A percentile compares a stretch with the other conserved stretches of the same genome.
phyloP scores from a whole-genome alignment of 148 eudicot genomes.

The Camellia sinensis region DNA sequence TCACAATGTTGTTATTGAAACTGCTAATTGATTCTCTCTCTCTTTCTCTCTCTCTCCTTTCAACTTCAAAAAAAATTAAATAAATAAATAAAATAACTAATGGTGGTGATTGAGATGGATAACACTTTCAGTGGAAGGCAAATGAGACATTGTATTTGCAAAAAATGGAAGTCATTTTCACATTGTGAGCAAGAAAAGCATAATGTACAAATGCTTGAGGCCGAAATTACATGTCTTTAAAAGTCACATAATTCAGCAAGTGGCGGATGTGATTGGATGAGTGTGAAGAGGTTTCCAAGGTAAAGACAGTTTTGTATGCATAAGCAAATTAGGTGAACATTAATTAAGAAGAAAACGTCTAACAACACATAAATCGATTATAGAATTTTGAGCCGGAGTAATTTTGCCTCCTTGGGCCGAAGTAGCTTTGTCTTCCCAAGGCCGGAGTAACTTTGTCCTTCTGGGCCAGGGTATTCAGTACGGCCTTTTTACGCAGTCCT shows the following conservation, averaged over 20 bases:
- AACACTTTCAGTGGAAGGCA: not conserved
- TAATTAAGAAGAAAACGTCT: too few species aligned
- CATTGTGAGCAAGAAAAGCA: not conserved
- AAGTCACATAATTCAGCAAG: not conserved
- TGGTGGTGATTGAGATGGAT: slow-evolving; percentile 10
- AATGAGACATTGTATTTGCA: not conserved
- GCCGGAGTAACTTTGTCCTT: too few species aligned
- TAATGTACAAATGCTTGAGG: not conserved
- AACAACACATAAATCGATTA: too few species aligned
- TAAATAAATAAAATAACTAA: not conserved
- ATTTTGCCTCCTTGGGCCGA: too few species aligned
- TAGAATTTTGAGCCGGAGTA: too few species aligned
- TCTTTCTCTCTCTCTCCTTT: not conserved
- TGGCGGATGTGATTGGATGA: too few species aligned
- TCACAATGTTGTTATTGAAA: not conserved
- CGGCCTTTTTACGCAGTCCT: too few species aligned
- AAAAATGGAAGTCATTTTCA: not conserved
- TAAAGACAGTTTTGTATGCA: not conserved
- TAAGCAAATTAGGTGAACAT: too few species aligned
- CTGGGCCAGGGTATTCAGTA: too few species aligned
- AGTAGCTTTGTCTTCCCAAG: too few species aligned
- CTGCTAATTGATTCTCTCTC: not conserved
- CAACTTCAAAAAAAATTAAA: not conserved
- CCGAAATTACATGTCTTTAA: not conserved
- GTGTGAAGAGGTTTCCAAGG: too few species aligned